Percentiles rank a stretch among this genome's conserved stretches.
Evolutionary conservation across 2,329 filamentous ascomycete species (phyloP).

Genomic region (Venturia asperata): DNA sequence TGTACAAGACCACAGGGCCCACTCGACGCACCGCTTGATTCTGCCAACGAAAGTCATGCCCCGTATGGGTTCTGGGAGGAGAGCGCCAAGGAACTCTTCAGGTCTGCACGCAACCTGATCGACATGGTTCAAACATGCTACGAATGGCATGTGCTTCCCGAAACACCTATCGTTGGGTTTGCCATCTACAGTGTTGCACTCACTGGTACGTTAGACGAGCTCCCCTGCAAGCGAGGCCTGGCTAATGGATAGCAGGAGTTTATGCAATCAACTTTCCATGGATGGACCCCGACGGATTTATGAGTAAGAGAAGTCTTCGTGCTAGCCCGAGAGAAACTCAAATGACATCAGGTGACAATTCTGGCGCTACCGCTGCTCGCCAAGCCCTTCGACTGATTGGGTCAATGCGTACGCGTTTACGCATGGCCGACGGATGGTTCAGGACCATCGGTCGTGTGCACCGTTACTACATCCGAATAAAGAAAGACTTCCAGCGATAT

Average conservation of each 20-base stretch:
- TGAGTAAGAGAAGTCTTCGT: constrained; percentile 31
- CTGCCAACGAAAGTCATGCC: constrained; percentile 39
- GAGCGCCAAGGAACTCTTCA: constrained; percentile 57
- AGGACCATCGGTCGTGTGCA: constrained; percentile 49
- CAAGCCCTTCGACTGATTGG: constrained; percentile 45
- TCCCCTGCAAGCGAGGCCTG: not conserved
- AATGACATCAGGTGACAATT: constrained; percentile 12
- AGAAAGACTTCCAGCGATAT: constrained; percentile 41
- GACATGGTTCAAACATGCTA: constrained; percentile 58
- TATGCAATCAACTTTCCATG: constrained; percentile 61
- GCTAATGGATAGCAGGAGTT: constrained; percentile 37
- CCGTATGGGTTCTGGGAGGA: constrained; percentile 55
- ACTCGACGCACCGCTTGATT: constrained; percentile 52
- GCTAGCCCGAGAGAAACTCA: constrained; percentile 13
- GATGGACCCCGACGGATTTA: constrained; percentile 55
- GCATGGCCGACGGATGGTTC: constrained; percentile 52
- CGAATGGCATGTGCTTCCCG: constrained; percentile 52
- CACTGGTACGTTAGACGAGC: constrained; percentile 34
- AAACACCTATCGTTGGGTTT: constrained; percentile 62
- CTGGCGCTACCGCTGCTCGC: constrained; percentile 39
- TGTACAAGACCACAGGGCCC: constrained; percentile 48
- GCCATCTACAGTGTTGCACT: constrained; percentile 61
- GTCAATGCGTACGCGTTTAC: constrained; percentile 46
- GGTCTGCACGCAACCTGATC: constrained; percentile 55
- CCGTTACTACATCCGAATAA: constrained; percentile 46